Evolutionary conservation across 2,329 filamentous ascomycete genomes (phyloP).

Genomic region (Anthostomella pinea): DNA sequence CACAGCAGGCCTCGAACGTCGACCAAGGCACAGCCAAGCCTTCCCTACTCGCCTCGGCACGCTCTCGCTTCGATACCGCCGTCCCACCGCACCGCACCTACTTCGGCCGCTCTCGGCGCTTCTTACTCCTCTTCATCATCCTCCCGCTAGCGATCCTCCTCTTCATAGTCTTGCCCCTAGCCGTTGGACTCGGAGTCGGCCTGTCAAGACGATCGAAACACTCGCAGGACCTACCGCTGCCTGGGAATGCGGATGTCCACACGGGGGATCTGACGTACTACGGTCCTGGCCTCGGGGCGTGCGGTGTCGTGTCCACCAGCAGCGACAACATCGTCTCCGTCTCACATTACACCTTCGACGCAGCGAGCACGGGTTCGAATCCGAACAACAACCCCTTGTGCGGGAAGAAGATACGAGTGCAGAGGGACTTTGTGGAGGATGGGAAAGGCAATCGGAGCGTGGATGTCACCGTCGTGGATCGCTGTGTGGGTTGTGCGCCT

Average conservation of each 20-base stretch:
- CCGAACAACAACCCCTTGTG: slow-evolving; percentile 68
- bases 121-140: slow-evolving; percentile 21
- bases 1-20: background rate
- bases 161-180: slow-evolving; percentile 23
- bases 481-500: slow-evolving; percentile 51
- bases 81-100: slow-evolving; percentile 26
- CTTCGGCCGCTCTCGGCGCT: slow-evolving; percentile 23
- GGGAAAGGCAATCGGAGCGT: slow-evolving; percentile 36
- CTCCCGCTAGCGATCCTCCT: slow-evolving; percentile 20
- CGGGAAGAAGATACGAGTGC: slow-evolving; percentile 62
- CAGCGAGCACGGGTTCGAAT: slow-evolving; percentile 47
- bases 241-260: slow-evolving; percentile 33
- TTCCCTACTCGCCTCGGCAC: slow-evolving; percentile 8
- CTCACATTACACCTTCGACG: slow-evolving; percentile 65
- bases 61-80: slow-evolving; percentile 17
- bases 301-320: slow-evolving; percentile 55
- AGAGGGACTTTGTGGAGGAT: slow-evolving; percentile 42
- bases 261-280: slow-evolving; percentile 70
- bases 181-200: slow-evolving; percentile 27
- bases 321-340: slow-evolving; percentile 64
- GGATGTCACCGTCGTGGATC: slow-evolving; percentile 66
- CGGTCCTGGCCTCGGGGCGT: slow-evolving; percentile 63
- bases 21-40: slow-evolving; percentile 2
- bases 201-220: slow-evolving; percentile 15
- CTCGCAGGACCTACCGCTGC: slow-evolving; percentile 20